Conservation (phyloP, 75 land plant genomes). For the Picea glauca region DNA sequence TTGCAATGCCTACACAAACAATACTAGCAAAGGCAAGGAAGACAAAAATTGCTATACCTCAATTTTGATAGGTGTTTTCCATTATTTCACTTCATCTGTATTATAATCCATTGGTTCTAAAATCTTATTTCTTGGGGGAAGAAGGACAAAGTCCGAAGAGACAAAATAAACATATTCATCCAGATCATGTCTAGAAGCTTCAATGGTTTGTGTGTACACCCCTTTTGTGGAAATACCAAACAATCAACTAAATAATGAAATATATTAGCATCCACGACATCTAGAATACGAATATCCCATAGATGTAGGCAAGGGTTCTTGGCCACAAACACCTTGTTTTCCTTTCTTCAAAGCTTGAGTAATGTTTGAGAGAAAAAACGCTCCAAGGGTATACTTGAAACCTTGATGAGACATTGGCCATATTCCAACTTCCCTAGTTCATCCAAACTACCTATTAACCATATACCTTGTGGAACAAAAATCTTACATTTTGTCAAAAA, state of each 20-base stretch:
- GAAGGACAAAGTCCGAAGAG: slow-evolving; percentile 71
- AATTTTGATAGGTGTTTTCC: slow-evolving; percentile 12
- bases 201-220: slow-evolving; percentile 79
- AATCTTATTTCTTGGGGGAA: slow-evolving; percentile 70
- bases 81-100: slow-evolving; percentile 22
- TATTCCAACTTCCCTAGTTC: slow-evolving; percentile 69
- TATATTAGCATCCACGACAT: slow-evolving; percentile 78
- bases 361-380: no score
- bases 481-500: no score
- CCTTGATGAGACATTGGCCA: slow-evolving; percentile 51
- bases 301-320: slow-evolving; percentile 34
- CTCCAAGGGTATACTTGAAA: no score
- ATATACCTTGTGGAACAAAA: no score
- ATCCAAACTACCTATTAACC: slow-evolving; percentile 2
- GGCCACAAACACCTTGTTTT: slow-evolving; percentile 53
- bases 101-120: slow-evolving; percentile 75
- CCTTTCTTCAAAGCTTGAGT: not conserved
- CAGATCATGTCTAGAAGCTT: slow-evolving; percentile 94
- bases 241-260: slow-evolving; percentile 84
- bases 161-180: slow-evolving; percentile 96
- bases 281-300: slow-evolving; percentile 21
- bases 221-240: slow-evolving; percentile 83
- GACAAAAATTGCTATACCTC: slow-evolving; percentile 22
- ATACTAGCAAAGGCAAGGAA: not conserved
- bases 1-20: not conserved